These are phyloP conservation scores for Monosporascus ibericus DNA, from an alignment of 2,329 filamentous ascomycete genomes.

Conservation along the genomic window DNA sequence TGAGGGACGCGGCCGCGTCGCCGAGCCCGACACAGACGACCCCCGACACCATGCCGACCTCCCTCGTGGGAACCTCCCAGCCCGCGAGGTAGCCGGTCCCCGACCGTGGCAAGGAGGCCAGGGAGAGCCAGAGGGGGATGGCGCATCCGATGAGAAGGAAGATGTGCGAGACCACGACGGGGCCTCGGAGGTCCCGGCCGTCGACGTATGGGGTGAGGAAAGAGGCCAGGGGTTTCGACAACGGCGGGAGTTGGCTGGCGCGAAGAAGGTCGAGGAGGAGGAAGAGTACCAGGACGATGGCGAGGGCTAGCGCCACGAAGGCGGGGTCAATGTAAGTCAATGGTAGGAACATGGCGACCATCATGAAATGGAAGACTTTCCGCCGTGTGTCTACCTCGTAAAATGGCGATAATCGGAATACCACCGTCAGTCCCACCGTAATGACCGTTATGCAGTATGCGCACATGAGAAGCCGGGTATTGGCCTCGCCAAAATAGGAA, in stretches of 20 bases:
- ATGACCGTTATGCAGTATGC: constrained; percentile 70
- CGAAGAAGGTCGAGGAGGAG: constrained; percentile 83
- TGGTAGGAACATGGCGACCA: constrained; percentile 92
- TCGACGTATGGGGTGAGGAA: constrained; percentile 95
- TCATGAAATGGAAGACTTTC: constrained; percentile 98
- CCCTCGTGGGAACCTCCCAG: constrained; percentile 70
- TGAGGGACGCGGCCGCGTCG: constrained; percentile 85
- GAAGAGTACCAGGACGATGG: constrained; percentile 75
- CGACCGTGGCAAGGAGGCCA: constrained; percentile 60
- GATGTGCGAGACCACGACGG: constrained; percentile 92
- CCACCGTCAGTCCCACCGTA: constrained; percentile 62
- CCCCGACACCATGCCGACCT: constrained; percentile 86
- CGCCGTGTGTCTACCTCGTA: constrained; percentile 93
- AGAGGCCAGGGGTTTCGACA: constrained; percentile 76
- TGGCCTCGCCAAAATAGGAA: constrained; percentile 64
- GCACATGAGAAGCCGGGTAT: constrained; percentile 70
- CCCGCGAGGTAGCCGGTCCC: constrained; percentile 52
- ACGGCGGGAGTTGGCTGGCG: constrained; percentile 83
- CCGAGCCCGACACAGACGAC: constrained; percentile 93
- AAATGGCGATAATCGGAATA: constrained; percentile 66
- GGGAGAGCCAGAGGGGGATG: constrained; percentile 84
- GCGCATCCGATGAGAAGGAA: constrained; percentile 93
- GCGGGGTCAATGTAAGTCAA: constrained; percentile 80
- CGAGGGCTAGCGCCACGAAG: constrained; percentile 75
- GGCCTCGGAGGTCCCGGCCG: constrained; percentile 84